Percentiles rank a stretch among this genome's conserved stretches.
phyloP scores from a whole-genome alignment of 257 asterid species.

The Salvia hispanica region DNA sequence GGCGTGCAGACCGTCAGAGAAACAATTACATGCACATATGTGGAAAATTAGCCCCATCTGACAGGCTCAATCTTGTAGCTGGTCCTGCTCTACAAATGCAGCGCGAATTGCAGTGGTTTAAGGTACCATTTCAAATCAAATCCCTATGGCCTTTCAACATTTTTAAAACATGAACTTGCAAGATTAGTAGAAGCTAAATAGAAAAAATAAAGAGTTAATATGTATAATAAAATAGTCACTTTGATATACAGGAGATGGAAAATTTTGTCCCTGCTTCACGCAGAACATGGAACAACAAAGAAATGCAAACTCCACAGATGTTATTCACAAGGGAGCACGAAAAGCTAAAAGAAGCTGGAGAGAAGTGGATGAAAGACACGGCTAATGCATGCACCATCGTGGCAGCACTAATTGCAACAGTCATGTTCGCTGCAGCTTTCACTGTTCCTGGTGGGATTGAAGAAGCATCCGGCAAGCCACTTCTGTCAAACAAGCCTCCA shows the following conservation, averaged over 20 bases:
- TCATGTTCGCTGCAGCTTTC: constrained; percentile 34
- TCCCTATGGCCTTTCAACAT: no score
- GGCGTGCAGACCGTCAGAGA: not conserved
- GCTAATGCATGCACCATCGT: constrained; percentile 29
- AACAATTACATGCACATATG: constrained; percentile 17
- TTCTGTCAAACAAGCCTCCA: not conserved
- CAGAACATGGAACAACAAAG: not conserved
- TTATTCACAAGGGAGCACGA: constrained; percentile 31
- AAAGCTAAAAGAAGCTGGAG: constrained; percentile 24
- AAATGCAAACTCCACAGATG: constrained; percentile 18
- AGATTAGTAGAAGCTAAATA: no score
- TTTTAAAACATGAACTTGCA: no score
- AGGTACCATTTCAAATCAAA: not conserved
- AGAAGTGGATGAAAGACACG: constrained; percentile 39
- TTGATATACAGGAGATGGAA: constrained; percentile 31
- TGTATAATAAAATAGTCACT: no score
- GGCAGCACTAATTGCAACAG: constrained; percentile 36
- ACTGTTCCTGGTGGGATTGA: constrained; percentile 32
- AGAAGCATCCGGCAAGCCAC: not conserved
- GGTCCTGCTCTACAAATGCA: constrained; percentile 36
- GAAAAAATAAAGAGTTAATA: no score
- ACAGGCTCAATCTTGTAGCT: constrained; percentile 9
- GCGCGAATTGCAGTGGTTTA: constrained; percentile 26
- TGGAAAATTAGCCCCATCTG: constrained; percentile 15
- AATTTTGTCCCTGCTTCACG: constrained; percentile 4